Evolutionary conservation across 179 eudicot species (phyloP).

Genomic region (Actinidia polygama): DNA sequence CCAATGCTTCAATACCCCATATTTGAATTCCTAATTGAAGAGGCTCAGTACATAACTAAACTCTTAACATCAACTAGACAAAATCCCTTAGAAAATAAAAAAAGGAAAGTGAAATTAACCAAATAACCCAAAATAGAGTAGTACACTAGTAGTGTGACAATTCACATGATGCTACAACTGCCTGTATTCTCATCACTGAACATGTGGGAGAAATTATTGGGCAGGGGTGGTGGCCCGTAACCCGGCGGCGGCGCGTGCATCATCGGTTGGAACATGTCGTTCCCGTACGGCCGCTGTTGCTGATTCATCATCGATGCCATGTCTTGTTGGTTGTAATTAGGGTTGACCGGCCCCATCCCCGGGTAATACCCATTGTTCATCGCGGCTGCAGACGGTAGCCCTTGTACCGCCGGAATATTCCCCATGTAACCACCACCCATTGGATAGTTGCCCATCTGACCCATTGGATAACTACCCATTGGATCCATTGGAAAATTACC

Average conservation of each 20-base stretch:
- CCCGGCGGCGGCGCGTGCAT: constrained; percentile 58
- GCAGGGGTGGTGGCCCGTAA: constrained; percentile 27
- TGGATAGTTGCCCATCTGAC: too few relatives aligned
- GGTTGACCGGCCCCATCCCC: constrained; percentile 61
- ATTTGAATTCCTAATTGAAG: too few relatives aligned
- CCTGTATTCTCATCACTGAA: constrained; percentile 84
- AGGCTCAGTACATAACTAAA: too few relatives aligned
- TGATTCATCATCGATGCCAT: constrained; percentile 88
- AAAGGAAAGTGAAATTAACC: too few relatives aligned
- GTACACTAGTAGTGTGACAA: too few relatives aligned
- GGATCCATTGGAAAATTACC: constrained; percentile 31
- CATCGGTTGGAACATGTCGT: constrained; percentile 51
- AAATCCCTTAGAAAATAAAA: too few relatives aligned
- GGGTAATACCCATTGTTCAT: constrained; percentile 46
- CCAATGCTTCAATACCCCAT: too few relatives aligned
- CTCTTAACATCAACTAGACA: too few relatives aligned
- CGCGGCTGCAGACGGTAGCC: constrained; percentile 50
- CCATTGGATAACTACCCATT: constrained; percentile 52
- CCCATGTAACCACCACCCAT: too few relatives aligned
- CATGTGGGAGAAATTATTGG: constrained; percentile 48
- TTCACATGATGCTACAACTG: constrained; percentile 89
- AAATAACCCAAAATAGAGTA: too few relatives aligned
- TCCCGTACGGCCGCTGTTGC: constrained; percentile 51
- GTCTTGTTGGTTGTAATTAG: constrained; percentile 53
- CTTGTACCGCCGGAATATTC: constrained; percentile 51